Percentiles rank a stretch among this genome's conserved stretches.
phyloP scores from a whole-genome alignment of 176 grass and related monocot species.

The Cocos nucifera region DNA sequence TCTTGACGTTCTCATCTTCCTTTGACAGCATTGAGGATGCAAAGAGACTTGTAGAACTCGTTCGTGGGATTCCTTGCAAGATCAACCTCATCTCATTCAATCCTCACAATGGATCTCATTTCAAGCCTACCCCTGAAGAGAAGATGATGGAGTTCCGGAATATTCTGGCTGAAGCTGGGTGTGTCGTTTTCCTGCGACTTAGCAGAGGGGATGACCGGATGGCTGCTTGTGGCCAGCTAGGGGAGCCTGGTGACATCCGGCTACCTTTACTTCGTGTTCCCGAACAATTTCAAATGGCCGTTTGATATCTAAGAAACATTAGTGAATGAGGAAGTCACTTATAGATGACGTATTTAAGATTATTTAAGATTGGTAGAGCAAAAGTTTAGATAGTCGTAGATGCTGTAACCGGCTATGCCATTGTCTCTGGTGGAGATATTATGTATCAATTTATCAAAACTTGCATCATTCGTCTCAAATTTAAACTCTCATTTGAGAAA shows the following conservation, averaged over 20 bases:
- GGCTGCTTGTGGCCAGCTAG: conserved; percentile 75
- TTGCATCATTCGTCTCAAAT: too few species aligned
- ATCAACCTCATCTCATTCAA: conserved; percentile 95
- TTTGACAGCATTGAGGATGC: conserved; percentile 59
- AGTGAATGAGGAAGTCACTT: too few species aligned
- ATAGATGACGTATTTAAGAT: too few species aligned
- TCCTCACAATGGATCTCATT: conserved; percentile 64
- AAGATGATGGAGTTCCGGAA: conserved; percentile 90
- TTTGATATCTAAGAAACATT: conserved; percentile 21
- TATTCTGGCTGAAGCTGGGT: conserved; percentile 50
- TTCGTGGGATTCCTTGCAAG: conserved; percentile 74
- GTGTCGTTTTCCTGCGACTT: conserved; percentile 52
- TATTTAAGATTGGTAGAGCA: too few species aligned
- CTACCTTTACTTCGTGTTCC: conserved; percentile 71
- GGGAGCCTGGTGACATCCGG: conserved; percentile 46
- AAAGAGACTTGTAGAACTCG: conserved; percentile 67
- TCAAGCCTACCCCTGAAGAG: conserved; percentile 71
- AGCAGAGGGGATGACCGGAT: conserved; percentile 91
- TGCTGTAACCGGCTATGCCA: too few species aligned
- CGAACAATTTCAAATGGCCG: conserved; percentile 51
- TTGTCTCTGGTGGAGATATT: too few species aligned
- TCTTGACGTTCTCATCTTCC: neutral
- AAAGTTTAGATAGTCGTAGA: too few species aligned
- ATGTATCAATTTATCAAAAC: too few species aligned
- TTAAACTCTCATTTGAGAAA: too few species aligned